Base-by-base conservation (phyloP, 2,329 filamentous ascomycete species). In the Diaporthe longicolla region DNA sequence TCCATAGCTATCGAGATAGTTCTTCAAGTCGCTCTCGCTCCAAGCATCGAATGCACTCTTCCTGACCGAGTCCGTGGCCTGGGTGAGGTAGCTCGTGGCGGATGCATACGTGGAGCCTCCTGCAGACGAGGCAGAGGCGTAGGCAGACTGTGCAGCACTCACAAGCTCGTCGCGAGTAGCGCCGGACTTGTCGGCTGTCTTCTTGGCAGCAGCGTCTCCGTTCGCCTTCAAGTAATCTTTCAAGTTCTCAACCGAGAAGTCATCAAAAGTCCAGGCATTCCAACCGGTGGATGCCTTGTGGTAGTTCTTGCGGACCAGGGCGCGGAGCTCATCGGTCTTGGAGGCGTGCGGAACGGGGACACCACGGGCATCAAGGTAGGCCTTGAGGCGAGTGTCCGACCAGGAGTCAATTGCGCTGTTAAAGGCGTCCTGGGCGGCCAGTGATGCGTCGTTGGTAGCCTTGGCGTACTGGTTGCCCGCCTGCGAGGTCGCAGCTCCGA, bases 1-100 rank as follows among this genome's bases (percentile, higher is more conserved):
- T 50, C 94, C 94, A 77, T 95, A 96, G 76, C 91, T 93, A 80
- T 96, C 94, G 9, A 96, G 89, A 79, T 95, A 96, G 1, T 89
- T 85, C 87, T 96, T 95, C 76, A 97, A 86, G 35, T 96, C 93
- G 59, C 88, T 89, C 78, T 91, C 88, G 72, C 88, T 93, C 94
- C 94, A 96, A 0, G 89, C 90, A 70, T 95, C 91, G 76, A 96
- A 96, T 1, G 89, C 86, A 32, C 83, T 87, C 63, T 90, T 86
- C 85, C 94, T 95, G 63, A 87, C 92, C 13, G 89, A 81, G 73
- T 89, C 88, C 6, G 93, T 94, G 37, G 91, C 90, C 74, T 90
- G 85, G 13, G 92, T 85, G 3, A 95, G 85, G 78, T 93, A 94
- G 71, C 89, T 93, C 11, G 93, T 95, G 13, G 91, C 91, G 4